Evolutionary conservation across 805 yeast species (phyloP).

Genomic region (Kuraishia hungarica): DNA sequence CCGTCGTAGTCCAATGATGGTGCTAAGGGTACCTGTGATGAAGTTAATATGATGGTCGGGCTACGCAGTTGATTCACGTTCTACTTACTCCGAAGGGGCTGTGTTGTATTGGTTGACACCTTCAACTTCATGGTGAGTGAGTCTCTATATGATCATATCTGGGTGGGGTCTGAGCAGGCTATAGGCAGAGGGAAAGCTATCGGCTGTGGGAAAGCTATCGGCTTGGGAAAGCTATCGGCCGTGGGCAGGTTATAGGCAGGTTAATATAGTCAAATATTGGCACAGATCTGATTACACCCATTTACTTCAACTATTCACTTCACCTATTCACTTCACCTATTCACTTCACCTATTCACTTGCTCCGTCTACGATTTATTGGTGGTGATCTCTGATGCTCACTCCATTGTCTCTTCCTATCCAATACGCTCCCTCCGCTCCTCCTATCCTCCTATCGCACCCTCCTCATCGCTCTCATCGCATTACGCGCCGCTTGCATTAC

Average conservation of each 20-base stretch:
- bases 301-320: too few species aligned
- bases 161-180: neutral
- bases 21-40: slow-evolving; percentile 33
- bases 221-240: too few species aligned
- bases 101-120: slow-evolving; percentile 5
- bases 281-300: too few species aligned
- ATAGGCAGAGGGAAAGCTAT: too few species aligned
- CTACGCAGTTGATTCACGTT: neutral
- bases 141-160: neutral
- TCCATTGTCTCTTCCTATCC: too few species aligned
- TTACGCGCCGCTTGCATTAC: neutral
- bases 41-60: neutral
- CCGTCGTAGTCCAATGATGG: slow-evolving; percentile 45
- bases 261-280: too few species aligned
- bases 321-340: too few species aligned
- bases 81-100: slow-evolving; percentile 7
- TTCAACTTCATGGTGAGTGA: slow-evolving; percentile 8
- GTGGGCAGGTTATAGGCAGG: too few species aligned
- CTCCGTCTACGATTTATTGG: too few species aligned
- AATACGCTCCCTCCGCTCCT: neutral
- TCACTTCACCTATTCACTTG: too few species aligned
- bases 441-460: neutral
- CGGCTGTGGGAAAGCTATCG: too few species aligned
- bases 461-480: neutral
- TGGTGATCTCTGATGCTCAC: too few species aligned